A percentile compares a stretch with the other conserved stretches of the same genome.
phyloP scores from a whole-genome alignment of 208 protist species.

The Leishmania tarentolae region DNA sequence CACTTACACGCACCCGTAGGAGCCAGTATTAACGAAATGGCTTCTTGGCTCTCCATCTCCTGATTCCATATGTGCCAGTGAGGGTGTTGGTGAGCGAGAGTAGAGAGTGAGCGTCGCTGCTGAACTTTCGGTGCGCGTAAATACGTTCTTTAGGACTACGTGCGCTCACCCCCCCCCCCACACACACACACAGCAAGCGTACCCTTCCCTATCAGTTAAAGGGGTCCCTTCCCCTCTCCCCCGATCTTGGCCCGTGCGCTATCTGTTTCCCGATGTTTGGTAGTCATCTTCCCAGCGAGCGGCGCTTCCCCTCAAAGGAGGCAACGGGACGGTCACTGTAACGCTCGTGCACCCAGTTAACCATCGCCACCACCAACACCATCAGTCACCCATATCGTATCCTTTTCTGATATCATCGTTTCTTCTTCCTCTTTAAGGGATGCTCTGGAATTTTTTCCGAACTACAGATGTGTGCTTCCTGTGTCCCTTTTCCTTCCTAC shows the following conservation, averaged over 20 bases:
- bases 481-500: not conserved
- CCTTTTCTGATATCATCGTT: not conserved
- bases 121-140: not conserved
- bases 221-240: not conserved
- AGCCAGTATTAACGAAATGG: not conserved
- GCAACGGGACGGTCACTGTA: too few relatives aligned
- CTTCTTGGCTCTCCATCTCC: not conserved
- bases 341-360: not conserved
- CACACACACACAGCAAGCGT: not conserved
- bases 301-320: not conserved
- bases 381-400: not conserved
- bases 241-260: not conserved
- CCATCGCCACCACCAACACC: not conserved
- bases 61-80: not conserved
- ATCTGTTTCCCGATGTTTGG: not conserved
- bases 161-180: not conserved
- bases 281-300: not conserved
- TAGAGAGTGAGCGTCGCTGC: not conserved
- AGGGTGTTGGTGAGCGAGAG: not conserved
- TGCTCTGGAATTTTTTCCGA: not conserved
- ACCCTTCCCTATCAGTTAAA: not conserved
- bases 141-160: not conserved
- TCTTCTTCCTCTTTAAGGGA: not conserved
- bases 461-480: not conserved
- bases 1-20: not conserved